Base-by-base conservation (phyloP, 352 stramenopile species). In the Globisporangium echinulatum region DNA sequence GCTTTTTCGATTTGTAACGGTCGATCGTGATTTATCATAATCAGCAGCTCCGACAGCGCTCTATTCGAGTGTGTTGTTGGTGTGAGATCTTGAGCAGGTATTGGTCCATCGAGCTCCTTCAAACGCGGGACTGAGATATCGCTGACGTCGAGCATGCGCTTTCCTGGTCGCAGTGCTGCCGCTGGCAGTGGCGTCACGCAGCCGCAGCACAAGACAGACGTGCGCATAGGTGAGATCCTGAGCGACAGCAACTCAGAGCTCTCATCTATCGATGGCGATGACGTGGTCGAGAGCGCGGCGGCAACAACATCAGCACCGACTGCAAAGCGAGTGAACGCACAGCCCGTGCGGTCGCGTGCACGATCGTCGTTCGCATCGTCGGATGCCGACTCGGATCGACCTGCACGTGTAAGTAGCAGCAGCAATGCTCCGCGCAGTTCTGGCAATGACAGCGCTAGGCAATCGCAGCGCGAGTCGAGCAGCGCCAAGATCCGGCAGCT, bases 191-290 rank as follows among this genome's bases (percentile, higher is more conserved):
- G 19, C 13, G 10, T 11, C 52, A 14, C 44, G 17, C 58, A 59
- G 37, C 51, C 37, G 36, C 7, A 49, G 14, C 4, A 0, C 14
- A 43, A 54, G 11, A 52, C 37, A 15, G 43, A 58, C 5, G 59
- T 54, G 52, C 70, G 74, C 14, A 64, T 87, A 14, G 75, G 71
- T 7, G 75, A 87, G 51, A 80, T 87, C 63, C 58, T 85, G 52
- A 85, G 75, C 59, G 77, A 89, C 62, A 64, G 59, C 46, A 85
- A 78, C 61, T 87, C 72, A 14, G 77, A 85, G 48, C 61, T 75
- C 43, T 79, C 73, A 11, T 71, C 68, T 1, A 15, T 72, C 39
- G 62, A 70, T 13, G 64, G 51, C 13, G 61, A 68, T 57, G 51
- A 70, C n/a, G 42, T 33, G 25, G 25, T 40, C 50, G 40, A 49